Percentiles rank a stretch among this genome's conserved stretches.
Evolutionary conservation across 371 early-diverging fungal genomes (phyloP).

Genomic region (Mortierella sp.): DNA sequence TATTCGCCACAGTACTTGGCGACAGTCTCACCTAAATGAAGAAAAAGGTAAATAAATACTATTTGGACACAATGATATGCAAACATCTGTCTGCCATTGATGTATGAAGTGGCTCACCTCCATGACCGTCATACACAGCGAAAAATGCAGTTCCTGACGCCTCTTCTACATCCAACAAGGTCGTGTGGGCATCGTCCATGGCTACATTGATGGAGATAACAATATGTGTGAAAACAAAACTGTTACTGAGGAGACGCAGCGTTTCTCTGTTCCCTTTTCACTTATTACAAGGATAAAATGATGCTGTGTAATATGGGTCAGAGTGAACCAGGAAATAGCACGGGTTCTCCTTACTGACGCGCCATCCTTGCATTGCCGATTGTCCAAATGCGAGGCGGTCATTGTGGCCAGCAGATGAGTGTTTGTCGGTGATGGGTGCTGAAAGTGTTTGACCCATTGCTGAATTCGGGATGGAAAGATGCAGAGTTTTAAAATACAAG

Average conservation of each 20-base stretch:
- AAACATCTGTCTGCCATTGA: background rate
- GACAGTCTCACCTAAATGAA: conserved; percentile 71
- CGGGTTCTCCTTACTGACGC: conserved; percentile 81
- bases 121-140: conserved; percentile 97
- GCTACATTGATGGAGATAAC: conserved; percentile 21
- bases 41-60: background rate
- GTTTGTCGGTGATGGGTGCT: conserved; percentile 92
- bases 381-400: conserved; percentile 85
- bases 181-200: conserved; percentile 90
- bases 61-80: background rate
- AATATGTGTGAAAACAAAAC: background rate
- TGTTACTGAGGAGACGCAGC: background rate
- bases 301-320: background rate
- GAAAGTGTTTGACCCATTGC: conserved; percentile 96
- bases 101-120: conserved; percentile 69
- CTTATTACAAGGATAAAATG: background rate
- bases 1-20: conserved; percentile 87
- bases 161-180: conserved; percentile 74
- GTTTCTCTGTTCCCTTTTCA: background rate
- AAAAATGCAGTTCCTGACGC: conserved; percentile 81
- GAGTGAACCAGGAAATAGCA: background rate
- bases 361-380: conserved; percentile 98
- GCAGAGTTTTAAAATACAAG: background rate
- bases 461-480: background rate
- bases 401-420: conserved; percentile 79